A percentile compares a stretch with the other conserved stretches of the same genome.
phyloP scores from a whole-genome alignment of 495 filamentous ascomycete genomes.

The Annulohypoxylon nitens region DNA sequence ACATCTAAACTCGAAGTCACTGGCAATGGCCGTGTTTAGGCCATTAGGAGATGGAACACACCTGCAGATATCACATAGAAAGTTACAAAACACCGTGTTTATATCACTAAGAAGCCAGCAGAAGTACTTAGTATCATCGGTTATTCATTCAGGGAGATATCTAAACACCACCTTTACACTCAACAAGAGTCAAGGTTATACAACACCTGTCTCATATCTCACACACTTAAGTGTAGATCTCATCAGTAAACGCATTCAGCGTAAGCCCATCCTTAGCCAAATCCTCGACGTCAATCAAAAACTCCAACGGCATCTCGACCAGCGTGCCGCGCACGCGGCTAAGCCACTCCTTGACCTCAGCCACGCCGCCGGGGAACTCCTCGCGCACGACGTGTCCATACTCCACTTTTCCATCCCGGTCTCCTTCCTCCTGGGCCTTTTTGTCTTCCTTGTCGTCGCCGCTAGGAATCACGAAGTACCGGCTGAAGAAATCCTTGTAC shows the following conservation, averaged over 20 bases:
- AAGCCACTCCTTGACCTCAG: conserved; percentile 86
- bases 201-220: neutral
- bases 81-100: neutral
- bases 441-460: conserved; percentile 49
- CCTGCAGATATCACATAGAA: neutral
- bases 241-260: conserved; percentile 84
- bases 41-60: neutral
- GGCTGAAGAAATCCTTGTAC: conserved; percentile 83
- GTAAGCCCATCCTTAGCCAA: conserved; percentile 86
- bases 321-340: conserved; percentile 80
- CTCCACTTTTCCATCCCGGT: conserved; percentile 58
- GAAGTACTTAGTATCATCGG: neutral
- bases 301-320: conserved; percentile 93
- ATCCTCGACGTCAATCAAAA: conserved; percentile 85
- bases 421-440: conserved; percentile 42
- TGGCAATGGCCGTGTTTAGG: neutral
- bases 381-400: conserved; percentile 90
- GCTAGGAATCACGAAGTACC: conserved; percentile 74
- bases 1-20: neutral
- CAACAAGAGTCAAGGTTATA: neutral
- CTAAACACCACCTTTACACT: neutral
- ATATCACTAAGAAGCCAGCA: neutral
- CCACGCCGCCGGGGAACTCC: conserved; percentile 76
- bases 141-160: neutral
- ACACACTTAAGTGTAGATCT: conserved; percentile 77